Percentiles rank a stretch among this genome's conserved stretches.
These are phyloP conservation scores for Mycena vitilis DNA, from an alignment of 768 basidiomycete species.

Conservation along the genomic window DNA sequence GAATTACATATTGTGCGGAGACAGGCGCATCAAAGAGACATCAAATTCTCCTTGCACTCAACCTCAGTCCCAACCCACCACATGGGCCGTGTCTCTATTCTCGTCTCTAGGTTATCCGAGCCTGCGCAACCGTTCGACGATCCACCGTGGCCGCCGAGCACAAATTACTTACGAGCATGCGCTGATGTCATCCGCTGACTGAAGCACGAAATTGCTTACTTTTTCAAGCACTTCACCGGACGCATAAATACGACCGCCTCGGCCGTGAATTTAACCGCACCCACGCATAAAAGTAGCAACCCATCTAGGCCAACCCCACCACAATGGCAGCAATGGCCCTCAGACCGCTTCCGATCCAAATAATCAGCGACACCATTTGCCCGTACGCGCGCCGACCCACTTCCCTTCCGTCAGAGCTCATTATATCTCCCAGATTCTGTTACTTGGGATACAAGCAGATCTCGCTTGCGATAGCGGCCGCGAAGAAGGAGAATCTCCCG, in stretches of 20 bases:
- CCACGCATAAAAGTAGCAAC: too few relatives aligned
- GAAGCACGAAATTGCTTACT: slow-evolving; percentile 3
- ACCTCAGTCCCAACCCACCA: too few relatives aligned
- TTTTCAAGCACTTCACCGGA: not conserved
- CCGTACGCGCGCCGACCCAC: slow-evolving; percentile 12
- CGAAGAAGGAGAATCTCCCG: slow-evolving; percentile 34
- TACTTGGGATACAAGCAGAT: slow-evolving; percentile 36
- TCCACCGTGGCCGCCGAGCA: too few relatives aligned
- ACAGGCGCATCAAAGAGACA: too few relatives aligned
- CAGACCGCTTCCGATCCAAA: slow-evolving; percentile 27
- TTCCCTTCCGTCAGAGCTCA: not conserved
- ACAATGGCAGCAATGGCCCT: slow-evolving; percentile 29
- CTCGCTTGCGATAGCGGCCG: slow-evolving; percentile 25
- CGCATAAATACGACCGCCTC: not conserved
- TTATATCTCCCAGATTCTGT: slow-evolving; percentile 26
- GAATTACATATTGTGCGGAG: too few relatives aligned
- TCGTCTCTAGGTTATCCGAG: too few relatives aligned
- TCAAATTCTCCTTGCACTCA: too few relatives aligned
- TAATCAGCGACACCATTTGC: slow-evolving; percentile 37
- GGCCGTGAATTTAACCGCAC: not conserved
- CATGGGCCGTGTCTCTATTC: too few relatives aligned
- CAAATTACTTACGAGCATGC: not conserved
- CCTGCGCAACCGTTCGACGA: too few relatives aligned
- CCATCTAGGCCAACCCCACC: not conserved
- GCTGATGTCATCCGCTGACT: slow-evolving; percentile 15